Evolutionary conservation across 495 filamentous ascomycete species (phyloP).

Genomic region (Penicillium manginii): DNA sequence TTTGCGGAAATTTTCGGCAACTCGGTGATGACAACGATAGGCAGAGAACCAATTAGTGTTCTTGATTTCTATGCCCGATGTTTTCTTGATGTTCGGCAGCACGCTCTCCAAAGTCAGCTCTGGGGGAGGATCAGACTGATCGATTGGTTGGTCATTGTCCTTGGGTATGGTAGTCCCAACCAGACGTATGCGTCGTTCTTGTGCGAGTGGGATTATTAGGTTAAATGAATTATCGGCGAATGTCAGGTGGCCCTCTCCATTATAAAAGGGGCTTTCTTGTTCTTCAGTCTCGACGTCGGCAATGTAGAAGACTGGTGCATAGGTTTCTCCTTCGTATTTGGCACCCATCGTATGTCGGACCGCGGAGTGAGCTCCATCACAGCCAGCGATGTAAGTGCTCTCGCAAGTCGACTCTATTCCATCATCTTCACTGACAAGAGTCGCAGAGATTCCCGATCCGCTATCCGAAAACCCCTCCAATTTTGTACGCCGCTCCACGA

Average conservation of each 20-base stretch:
- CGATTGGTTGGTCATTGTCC: not conserved
- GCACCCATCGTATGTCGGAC: slow-evolving; percentile 34
- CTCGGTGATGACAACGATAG: slow-evolving; percentile 39
- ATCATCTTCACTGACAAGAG: slow-evolving; percentile 16
- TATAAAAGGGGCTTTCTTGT: slow-evolving; percentile 28
- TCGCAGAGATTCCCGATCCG: slow-evolving; percentile 31
- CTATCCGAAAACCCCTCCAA: slow-evolving; percentile 32
- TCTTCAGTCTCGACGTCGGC: slow-evolving; percentile 36
- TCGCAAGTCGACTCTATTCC: slow-evolving; percentile 26
- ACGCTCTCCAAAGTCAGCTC: slow-evolving; percentile 38
- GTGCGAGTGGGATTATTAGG: slow-evolving; percentile 32
- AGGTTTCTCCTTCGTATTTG: slow-evolving; percentile 37
- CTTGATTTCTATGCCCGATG: slow-evolving; percentile 27
- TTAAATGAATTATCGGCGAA: slow-evolving; percentile 33
- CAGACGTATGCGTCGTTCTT: slow-evolving; percentile 27
- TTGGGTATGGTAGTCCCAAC: slow-evolving; percentile 22
- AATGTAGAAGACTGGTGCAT: slow-evolving; percentile 39
- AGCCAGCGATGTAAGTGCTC: slow-evolving; percentile 39
- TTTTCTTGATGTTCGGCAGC: slow-evolving; percentile 22
- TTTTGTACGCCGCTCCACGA: slow-evolving; percentile 35
- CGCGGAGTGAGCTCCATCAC: slow-evolving; percentile 39
- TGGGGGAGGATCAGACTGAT: slow-evolving; percentile 5
- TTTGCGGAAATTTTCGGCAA: slow-evolving; percentile 33
- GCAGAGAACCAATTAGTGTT: slow-evolving; percentile 43
- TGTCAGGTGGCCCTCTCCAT: slow-evolving; percentile 39